Percentiles rank a stretch among this genome's conserved stretches.
These are phyloP conservation scores for thale cress (Arabidopsis thaliana) DNA, from an alignment of 345 rosid species.

Conservation along the genomic window TAIR10.1 NC_003074.8:5106501-5107000, in stretches of 20 bases:
- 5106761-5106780: constrained; percentile 8
- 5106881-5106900: constrained; percentile 28
- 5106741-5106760: background rate
- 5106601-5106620: constrained; percentile 65
- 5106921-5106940: background rate
- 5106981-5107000: background rate
- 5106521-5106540: constrained; percentile 6
- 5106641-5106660: constrained; percentile 74
- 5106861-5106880: constrained; percentile 83
- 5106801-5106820: constrained; percentile 89
- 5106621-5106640: constrained; percentile 79
- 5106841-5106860: constrained; percentile 75
- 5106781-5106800: constrained; percentile 47
- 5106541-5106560: constrained; percentile 67
- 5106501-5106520: background rate
- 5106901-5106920: background rate
- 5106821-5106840: constrained; percentile 86
- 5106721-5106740: constrained; percentile 8
- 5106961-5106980: constrained; percentile 1
- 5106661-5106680: constrained; percentile 72
- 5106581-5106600: constrained; percentile 76
- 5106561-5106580: constrained; percentile 82
- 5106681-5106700: constrained; percentile 77
- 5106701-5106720: constrained; percentile 56
- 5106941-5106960: constrained; percentile 6